Conservation (phyloP, 2,329 filamentous ascomycete species). For the Sporothrix brasiliensis region DNA sequence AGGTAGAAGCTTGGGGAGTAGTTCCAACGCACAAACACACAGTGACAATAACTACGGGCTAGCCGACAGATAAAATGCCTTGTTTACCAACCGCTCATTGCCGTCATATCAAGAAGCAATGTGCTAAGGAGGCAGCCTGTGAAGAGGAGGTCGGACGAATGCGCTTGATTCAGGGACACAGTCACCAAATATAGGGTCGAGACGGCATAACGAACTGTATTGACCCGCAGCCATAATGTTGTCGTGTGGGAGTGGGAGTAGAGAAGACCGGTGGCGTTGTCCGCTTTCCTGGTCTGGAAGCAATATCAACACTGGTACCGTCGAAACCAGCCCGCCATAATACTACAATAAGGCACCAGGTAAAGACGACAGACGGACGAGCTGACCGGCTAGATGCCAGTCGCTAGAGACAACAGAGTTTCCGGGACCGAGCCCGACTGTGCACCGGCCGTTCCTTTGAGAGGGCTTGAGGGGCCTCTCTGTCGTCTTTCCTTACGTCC, state of each 20-base stretch:
- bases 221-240: neutral
- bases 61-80: neutral
- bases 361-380: neutral
- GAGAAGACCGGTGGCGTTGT: neutral
- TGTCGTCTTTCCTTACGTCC: neutral
- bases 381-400: neutral
- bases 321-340: neutral
- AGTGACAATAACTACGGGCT: neutral
- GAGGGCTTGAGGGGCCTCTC: neutral
- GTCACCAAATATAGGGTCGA: neutral
- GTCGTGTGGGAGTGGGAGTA: neutral
- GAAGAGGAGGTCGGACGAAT: neutral
- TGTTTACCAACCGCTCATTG: neutral
- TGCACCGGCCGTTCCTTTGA: neutral
- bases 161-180: neutral
- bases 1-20: neutral
- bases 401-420: neutral
- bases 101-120: neutral
- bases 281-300: neutral
- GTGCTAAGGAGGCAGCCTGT: neutral
- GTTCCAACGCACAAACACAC: neutral
- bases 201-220: slow-evolving; percentile 15
- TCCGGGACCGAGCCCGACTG: slow-evolving; percentile 14
- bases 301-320: neutral
- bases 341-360: slow-evolving; percentile 6